Conservation (phyloP, 2,329 filamentous ascomycete species). For the Pseudofabraea citricarpa region DNA sequence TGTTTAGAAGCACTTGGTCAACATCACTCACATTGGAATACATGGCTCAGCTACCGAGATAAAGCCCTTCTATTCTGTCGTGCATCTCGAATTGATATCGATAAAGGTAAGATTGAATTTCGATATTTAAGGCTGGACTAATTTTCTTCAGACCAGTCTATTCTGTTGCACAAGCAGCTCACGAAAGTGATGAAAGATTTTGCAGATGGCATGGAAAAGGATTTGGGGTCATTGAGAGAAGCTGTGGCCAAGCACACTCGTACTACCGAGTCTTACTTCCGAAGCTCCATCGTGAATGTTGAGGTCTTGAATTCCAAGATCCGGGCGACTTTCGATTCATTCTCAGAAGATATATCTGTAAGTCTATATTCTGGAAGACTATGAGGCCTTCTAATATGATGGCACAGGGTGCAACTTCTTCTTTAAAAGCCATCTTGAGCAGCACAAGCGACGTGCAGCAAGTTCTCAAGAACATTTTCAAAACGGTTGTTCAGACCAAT, state of each 20-base stretch:
- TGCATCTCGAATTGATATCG: constrained; percentile 51
- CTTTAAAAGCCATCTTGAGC: constrained; percentile 9
- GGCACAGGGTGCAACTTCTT: constrained; percentile 12
- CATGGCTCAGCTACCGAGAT: constrained; percentile 57
- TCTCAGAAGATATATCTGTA: constrained; percentile 17
- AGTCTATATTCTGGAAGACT: not conserved
- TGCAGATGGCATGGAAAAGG: constrained; percentile 14
- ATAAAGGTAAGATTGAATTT: constrained; percentile 40
- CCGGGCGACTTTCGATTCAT: constrained; percentile 16
- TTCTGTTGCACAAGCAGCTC: constrained; percentile 23
- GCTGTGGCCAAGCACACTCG: constrained; percentile 15
- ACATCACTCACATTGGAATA: constrained; percentile 56
- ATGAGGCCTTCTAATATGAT: constrained; percentile 1
- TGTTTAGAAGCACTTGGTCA: constrained; percentile 51
- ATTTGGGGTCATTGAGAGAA: constrained; percentile 16
- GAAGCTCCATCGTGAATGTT: constrained; percentile 14
- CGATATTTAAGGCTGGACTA: constrained; percentile 5
- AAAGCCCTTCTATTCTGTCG: constrained; percentile 59
- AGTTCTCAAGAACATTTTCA: constrained; percentile 12
- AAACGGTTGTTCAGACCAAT: constrained; percentile 16
- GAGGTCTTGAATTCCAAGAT: constrained; percentile 18
- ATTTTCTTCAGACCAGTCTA: constrained; percentile 23
- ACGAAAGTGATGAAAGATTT: constrained; percentile 23
- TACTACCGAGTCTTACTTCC: constrained; percentile 18
- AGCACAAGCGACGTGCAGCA: constrained; percentile 9